A percentile compares a stretch with the other conserved stretches of the same genome.
Evolutionary conservation across 331 rosid species (phyloP).

Genomic region (Dryas integrifolia): DNA sequence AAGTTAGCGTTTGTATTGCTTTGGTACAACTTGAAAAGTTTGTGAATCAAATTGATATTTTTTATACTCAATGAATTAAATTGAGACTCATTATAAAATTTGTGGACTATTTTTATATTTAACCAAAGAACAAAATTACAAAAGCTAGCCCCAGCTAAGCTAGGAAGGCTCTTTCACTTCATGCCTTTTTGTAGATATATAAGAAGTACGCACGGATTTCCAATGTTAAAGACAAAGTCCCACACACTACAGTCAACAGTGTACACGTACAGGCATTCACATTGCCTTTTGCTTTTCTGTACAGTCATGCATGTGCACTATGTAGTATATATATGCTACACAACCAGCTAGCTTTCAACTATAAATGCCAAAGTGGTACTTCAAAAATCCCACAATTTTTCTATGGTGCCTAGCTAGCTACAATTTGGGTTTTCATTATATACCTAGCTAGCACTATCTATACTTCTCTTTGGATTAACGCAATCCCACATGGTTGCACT

Average conservation of each 20-base stretch:
- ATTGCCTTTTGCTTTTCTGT: neutral
- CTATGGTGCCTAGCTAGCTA: no score
- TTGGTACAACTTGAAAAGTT: no score
- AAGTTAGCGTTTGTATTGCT: no score
- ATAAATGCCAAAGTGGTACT: no score
- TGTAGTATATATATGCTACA: neutral
- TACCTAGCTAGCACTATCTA: neutral
- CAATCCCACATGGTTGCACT: neutral
- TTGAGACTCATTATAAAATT: no score
- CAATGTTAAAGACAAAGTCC: neutral
- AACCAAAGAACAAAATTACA: neutral
- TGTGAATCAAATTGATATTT: no score
- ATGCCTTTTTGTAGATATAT: neutral
- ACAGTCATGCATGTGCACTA: constrained; percentile 4
- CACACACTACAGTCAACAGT: neutral
- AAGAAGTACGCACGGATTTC: neutral
- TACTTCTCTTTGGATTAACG: neutral
- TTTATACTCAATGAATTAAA: no score
- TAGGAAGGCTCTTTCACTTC: neutral
- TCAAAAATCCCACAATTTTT: neutral
- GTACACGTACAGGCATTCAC: neutral
- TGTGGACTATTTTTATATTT: no score
- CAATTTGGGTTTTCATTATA: neutral
- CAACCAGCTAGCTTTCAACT: neutral
- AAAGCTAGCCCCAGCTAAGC: neutral